Evolutionary conservation across 768 basidiomycete species (phyloP).

Genomic region (Tephrocybe sp.): DNA sequence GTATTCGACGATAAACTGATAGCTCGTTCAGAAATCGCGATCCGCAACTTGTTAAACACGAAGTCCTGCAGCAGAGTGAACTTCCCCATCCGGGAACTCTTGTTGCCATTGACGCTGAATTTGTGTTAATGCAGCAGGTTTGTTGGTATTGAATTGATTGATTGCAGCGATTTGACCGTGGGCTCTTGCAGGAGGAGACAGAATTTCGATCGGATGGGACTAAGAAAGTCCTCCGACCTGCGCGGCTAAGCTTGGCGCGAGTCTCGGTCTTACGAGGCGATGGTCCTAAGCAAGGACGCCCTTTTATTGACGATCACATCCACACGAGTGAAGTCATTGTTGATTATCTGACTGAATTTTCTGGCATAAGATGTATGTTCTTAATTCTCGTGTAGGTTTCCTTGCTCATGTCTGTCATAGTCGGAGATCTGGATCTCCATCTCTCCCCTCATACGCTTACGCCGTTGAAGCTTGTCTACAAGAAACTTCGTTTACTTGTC

Average conservation of each 20-base stretch:
- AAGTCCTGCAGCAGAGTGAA: slow-evolving; percentile 67
- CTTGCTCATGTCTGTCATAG: slow-evolving; percentile 37
- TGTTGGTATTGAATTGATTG: slow-evolving; percentile 5
- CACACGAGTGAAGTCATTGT: slow-evolving; percentile 94
- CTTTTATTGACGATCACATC: slow-evolving; percentile 98
- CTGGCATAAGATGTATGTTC: slow-evolving; percentile 85
- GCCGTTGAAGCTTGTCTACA: slow-evolving; percentile 96
- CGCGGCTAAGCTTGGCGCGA: slow-evolving; percentile 87
- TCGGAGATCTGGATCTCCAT: slow-evolving; percentile 87
- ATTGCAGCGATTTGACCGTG: neutral
- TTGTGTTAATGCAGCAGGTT: slow-evolving; percentile 95
- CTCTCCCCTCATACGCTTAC: slow-evolving; percentile 86
- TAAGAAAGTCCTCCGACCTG: slow-evolving; percentile 88
- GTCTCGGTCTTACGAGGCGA: slow-evolving; percentile 92
- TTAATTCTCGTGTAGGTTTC: neutral
- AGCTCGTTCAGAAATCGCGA: slow-evolving; percentile 65
- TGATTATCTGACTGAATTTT: slow-evolving; percentile 96
- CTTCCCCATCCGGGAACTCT: slow-evolving; percentile 83
- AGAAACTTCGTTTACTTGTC: slow-evolving; percentile 90
- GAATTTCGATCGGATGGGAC: slow-evolving; percentile 95
- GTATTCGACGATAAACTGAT: neutral
- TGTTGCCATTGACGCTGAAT: slow-evolving; percentile 96
- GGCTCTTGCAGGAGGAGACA: slow-evolving; percentile 72
- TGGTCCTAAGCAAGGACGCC: slow-evolving; percentile 74
- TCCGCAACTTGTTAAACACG: slow-evolving; percentile 69